Base-by-base conservation (phyloP, 345 rosid genomes). In the Eucalyptus virginea region DNA sequence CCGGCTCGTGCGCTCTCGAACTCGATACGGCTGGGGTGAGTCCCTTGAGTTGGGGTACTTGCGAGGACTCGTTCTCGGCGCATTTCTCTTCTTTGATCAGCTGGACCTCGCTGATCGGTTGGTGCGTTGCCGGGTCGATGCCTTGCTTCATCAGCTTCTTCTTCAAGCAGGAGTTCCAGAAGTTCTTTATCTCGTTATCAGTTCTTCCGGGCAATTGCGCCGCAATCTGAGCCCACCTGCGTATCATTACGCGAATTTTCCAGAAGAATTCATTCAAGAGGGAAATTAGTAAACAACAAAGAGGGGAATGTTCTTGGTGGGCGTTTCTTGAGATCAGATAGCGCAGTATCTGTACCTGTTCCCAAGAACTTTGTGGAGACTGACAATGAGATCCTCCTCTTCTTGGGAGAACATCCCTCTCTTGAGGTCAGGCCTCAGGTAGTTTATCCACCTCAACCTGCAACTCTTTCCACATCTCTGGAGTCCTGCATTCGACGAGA, bases 381-480 rank as follows among this genome's bases (percentile, higher is more conserved):
- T 89, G 88, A 92, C 47, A 26, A 93, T 92, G 86, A 89, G 93
- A 88, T 93, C 92, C 86, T 93, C 95, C 77, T 93, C 95, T 81
- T 91, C 93, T 7, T 89, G 93, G 15, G 95, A 93, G 65, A 93
- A 93, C 92, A 91, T 91, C 81, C 95, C 95, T 89, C 98, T 94
- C 88, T 97, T 96, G 67, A 97, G 95, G 87, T 97, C 98, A 90
- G 99, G 99, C 90, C 99, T 94, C 93, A 97, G 89, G 93, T 97
- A 97, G 87, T 97, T 97, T 89, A 97, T 95, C 99, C 99, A 97
- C 88, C 99, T 95, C 88, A 97, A 90, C 86, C 99, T 94, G 89
- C 99, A 97, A 90, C 99, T 97, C 93, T 97, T 97, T 87, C 97
- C 97, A 93, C 97, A 95, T 90, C 97, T 94, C 15, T 95, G 96